Conservation (phyloP, 106 monocot species). For the Narthecium ossifragum region DNA sequence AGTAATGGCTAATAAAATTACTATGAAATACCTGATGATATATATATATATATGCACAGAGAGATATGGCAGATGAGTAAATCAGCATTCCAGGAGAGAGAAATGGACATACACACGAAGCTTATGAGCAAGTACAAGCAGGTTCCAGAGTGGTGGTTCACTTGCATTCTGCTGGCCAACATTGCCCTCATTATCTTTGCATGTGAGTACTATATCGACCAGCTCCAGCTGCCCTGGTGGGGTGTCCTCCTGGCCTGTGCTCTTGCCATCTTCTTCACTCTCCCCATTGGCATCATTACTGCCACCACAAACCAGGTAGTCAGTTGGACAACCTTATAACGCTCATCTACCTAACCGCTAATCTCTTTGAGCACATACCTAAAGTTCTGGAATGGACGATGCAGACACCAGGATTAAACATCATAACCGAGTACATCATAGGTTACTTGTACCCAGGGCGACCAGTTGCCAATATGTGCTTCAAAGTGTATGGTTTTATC, state of each 20-base stretch:
- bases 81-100: constrained; percentile 66
- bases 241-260: constrained; percentile 46
- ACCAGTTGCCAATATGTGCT: constrained; percentile 40
- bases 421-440: constrained; percentile 44
- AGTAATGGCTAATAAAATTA: background rate
- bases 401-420: constrained; percentile 37
- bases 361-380: background rate
- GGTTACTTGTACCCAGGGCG: constrained; percentile 36
- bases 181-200: constrained; percentile 58
- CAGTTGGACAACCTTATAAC: background rate
- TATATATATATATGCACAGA: constrained; percentile 11
- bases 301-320: constrained; percentile 70
- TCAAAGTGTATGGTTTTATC: constrained; percentile 39
- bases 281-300: constrained; percentile 54
- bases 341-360: background rate
- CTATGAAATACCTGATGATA: constrained; percentile 8
- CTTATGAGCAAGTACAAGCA: constrained; percentile 82
- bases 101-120: constrained; percentile 74
- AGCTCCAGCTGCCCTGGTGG: constrained; percentile 44
- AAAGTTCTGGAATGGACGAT: background rate
- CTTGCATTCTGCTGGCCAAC: constrained; percentile 58
- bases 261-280: constrained; percentile 47
- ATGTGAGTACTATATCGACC: constrained; percentile 61
- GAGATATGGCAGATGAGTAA: constrained; percentile 75
- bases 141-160: constrained; percentile 90